Base-by-base conservation (phyloP, 2,329 filamentous ascomycete species). In the Colletotrichum incanum region DNA sequence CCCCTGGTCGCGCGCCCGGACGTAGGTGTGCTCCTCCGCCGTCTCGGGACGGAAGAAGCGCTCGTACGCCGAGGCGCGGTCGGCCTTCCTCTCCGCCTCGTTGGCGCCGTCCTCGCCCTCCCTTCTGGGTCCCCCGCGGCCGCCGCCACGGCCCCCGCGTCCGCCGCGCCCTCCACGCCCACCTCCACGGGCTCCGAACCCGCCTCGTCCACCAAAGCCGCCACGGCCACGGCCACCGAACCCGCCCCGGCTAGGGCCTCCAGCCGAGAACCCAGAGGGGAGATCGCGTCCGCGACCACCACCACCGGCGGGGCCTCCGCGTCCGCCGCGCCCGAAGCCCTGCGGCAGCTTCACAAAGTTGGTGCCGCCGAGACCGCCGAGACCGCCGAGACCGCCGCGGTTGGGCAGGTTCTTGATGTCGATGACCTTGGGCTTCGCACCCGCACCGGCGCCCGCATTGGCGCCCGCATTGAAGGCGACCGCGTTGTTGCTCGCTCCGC, bases 321-420 rank as follows among this genome's bases (percentile, higher is more conserved):
- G 63, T 2, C 49, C 62, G 39, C 71, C 71, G 6, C 58, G 59
- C 6, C 65, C 56, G 45, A 74, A 71, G 16, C 67, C 72, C 28
- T 50, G 12, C 18, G 73, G 73, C 18, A 64, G 56, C 55, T 65
- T 73, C 18, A 71, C 74, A 26, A 75, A 66, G 11, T 34, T 70
- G 23, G 64, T 68, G 20, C 61, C 60, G 31, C 60, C 59, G 23
- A n/a, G 20, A 41, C 20, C 39, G 23, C 60, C 59, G 23, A n/a
- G 20, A 41, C 20, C 39, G 23, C 60, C 59, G 23, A 28, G 20
- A n/a, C 20, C 39, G 23, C 31, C 63, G 77, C 76, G 26, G 81
- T 23, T 56, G 34, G 54, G 83, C 16, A 85, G 76, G 67, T 77
- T 84, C 67, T 77, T 80, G 66, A 86, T 76, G 67, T 84, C 82